phyloP scores from a whole-genome alignment of 192 early-diverging fungal species.

The Paraglomus brasilianum region DNA sequence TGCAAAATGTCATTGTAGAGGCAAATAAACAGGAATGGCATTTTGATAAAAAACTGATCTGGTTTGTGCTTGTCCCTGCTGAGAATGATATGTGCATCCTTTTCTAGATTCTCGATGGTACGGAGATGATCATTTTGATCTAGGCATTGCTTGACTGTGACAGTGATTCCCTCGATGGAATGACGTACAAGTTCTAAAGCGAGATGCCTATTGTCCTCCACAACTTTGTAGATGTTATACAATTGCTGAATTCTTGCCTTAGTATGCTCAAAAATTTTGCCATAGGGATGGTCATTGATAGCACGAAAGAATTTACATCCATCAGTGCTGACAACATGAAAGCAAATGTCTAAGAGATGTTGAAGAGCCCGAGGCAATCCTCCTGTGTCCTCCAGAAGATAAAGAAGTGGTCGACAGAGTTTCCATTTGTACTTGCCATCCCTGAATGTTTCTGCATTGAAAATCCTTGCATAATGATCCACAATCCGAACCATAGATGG shows the following conservation, averaged over 20 bases:
- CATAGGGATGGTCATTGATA: no score
- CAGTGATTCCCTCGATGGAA: background rate
- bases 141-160: background rate
- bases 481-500: conserved; percentile 16
- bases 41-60: conserved; percentile 24
- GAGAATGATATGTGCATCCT: background rate
- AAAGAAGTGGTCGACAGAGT: conserved; percentile 26
- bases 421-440: conserved; percentile 14
- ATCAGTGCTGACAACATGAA: background rate
- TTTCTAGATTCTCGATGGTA: conserved; percentile 1
- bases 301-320: background rate
- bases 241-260: no score
- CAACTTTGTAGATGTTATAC: background rate
- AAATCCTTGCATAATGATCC: conserved; percentile 20
- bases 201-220: background rate
- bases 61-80: background rate
- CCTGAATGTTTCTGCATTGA: background rate
- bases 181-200: background rate
- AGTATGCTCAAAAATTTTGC: no score
- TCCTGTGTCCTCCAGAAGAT: conserved; percentile 28
- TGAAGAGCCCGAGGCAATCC: conserved; percentile 23
- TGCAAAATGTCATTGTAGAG: conserved; percentile 1
- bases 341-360: conserved; percentile 6
- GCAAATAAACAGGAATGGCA: conserved; percentile 18
- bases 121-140: background rate